Evolutionary conservation across 352 stramenopile genomes (phyloP).

Genomic region (Thalassiosira sp.): DNA sequence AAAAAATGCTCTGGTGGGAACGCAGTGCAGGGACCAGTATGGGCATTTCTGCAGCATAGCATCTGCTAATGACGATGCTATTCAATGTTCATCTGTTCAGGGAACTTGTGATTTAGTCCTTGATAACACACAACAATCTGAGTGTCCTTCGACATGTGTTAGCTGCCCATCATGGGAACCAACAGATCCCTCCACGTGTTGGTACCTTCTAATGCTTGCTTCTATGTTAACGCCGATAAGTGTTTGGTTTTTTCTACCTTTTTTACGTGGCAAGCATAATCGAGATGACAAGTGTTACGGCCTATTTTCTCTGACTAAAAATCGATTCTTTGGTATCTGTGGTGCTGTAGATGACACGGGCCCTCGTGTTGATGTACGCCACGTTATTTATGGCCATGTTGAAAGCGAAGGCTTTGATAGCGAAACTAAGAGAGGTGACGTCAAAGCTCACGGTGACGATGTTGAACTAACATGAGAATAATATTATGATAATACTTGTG

Average conservation of each 20-base stretch:
- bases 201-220: slow-evolving; percentile 41
- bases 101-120: slow-evolving; percentile 31
- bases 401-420: neutral
- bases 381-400: slow-evolving; percentile 14
- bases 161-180: slow-evolving; percentile 42
- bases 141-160: slow-evolving; percentile 40
- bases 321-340: slow-evolving; percentile 21
- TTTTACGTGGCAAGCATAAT: slow-evolving; percentile 30
- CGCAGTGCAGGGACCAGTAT: slow-evolving; percentile 43
- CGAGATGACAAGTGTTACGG: slow-evolving; percentile 12
- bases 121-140: slow-evolving; percentile 12
- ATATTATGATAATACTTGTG: neutral
- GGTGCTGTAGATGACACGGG: slow-evolving; percentile 8
- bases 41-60: slow-evolving; percentile 43
- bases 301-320: slow-evolving; percentile 6
- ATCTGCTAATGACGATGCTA: neutral
- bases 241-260: slow-evolving; percentile 42
- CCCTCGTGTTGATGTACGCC: neutral
- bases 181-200: slow-evolving; percentile 43
- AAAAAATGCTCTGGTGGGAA: too few relatives aligned
- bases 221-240: slow-evolving; percentile 38
- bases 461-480: slow-evolving; percentile 12
- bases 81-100: slow-evolving; percentile 37
- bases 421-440: neutral
- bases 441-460: neutral